Base-by-base conservation (phyloP, 768 basidiomycete species). In the Chalciporus pseudorubinellus region DNA sequence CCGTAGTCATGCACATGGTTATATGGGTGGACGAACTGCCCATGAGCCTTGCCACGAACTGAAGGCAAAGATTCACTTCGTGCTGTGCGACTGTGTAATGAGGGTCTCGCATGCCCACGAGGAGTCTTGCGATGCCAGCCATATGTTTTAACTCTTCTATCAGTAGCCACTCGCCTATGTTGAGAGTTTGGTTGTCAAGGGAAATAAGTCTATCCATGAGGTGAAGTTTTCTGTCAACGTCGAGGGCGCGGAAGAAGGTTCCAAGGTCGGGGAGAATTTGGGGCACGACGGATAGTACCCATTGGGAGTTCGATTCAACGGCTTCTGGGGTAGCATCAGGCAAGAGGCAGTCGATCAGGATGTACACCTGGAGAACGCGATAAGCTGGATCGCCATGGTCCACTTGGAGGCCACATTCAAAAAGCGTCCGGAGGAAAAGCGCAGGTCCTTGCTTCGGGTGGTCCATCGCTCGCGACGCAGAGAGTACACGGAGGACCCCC, bases 91-190 rank as follows among this genome's bases (percentile, higher is more conserved):
- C 56, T 2, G 65, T 54, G 11, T 66, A 70, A 42, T 73, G 68
- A 8, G 77, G 70, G 28, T 67, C 68, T 5, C 66, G 57, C 41
- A 63, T 52, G 9, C 52, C 54, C 13, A 69, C 64, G 40, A 82
- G 63, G 2, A 57, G 54, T 44, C 72, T 70, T 19, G 82, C 67
- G 19, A 68, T 61, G 12, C 64, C 65, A 7, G 67, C 67, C 40
- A 86, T 67, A n/a, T 74, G 68, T 62, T 80, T 81, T 51, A 86
- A 59, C 53, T 87, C 85, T 55, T 85, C 80, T n/a, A 69, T 59
- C 9, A 92, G 58, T 21, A 91, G 59, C 87, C 87, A 92, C 52
- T 87, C 84, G 39, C 59, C 62, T 9, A 67, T 13, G 14, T 56
- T 48, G 11, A 67, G 57, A 1, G 46, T 54, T 20, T 56, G 63